phyloP scores from a whole-genome alignment of 768 basidiomycete genomes.

The Suillus placidus region DNA sequence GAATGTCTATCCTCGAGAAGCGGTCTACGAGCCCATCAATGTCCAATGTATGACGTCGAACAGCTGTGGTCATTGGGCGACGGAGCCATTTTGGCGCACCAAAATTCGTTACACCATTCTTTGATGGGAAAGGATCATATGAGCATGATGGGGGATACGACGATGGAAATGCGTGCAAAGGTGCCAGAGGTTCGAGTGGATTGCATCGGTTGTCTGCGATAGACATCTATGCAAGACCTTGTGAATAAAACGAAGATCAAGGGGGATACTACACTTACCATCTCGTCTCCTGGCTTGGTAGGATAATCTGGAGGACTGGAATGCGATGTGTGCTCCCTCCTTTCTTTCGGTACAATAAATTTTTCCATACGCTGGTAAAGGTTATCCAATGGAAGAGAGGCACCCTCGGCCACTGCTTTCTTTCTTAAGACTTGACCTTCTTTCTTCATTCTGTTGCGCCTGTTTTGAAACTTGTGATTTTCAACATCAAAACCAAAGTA shows the following conservation, averaged over 20 bases:
- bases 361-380: slow-evolving; percentile 31
- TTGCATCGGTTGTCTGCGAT: not conserved
- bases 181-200: slow-evolving; percentile 18
- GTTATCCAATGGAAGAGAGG: slow-evolving; percentile 25
- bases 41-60: not conserved
- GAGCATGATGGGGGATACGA: slow-evolving; percentile 20
- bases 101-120: slow-evolving; percentile 7
- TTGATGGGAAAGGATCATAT: slow-evolving; percentile 23
- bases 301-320: slow-evolving; percentile 14
- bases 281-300: slow-evolving; percentile 17
- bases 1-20: slow-evolving; percentile 17
- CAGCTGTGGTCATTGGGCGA: not conserved
- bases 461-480: slow-evolving; percentile 55
- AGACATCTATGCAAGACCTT: not conserved
- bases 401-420: slow-evolving; percentile 18
- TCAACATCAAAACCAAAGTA: not conserved
- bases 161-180: slow-evolving; percentile 28
- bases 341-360: slow-evolving; percentile 25
- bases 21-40: slow-evolving; percentile 12
- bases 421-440: slow-evolving; percentile 38
- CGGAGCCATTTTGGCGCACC: slow-evolving; percentile 15
- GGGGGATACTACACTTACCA: slow-evolving; percentile 1
- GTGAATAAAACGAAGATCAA: not conserved
- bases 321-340: slow-evolving; percentile 9
- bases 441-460: slow-evolving; percentile 32